phyloP scores from a whole-genome alignment of 1,284 basidiomycete species.

The Ustilago crameri region DNA sequence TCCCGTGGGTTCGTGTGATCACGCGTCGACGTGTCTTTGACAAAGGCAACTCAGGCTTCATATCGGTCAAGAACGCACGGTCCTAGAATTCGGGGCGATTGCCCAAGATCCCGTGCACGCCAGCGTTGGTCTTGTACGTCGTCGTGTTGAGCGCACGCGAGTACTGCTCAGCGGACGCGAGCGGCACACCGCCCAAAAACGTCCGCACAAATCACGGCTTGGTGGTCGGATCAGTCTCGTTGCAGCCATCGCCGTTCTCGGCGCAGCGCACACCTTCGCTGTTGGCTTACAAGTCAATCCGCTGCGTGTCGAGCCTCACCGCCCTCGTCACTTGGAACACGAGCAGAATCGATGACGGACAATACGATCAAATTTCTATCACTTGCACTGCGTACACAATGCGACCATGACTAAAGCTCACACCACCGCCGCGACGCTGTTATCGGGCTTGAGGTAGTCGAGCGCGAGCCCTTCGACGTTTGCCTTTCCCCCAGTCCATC shows the following conservation, averaged over 20 bases:
- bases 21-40: too few relatives aligned
- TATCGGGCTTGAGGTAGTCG: conserved; percentile 2
- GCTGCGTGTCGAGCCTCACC: conserved; percentile 48
- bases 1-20: too few relatives aligned
- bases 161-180: conserved; percentile 16
- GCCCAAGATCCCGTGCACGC: neutral
- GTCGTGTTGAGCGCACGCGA: conserved; percentile 15
- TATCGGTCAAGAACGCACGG: too few relatives aligned
- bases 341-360: too few relatives aligned
- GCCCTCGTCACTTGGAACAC: conserved; percentile 45
- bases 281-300: conserved; percentile 19
- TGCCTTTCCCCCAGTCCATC: neutral
- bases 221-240: conserved; percentile 10
- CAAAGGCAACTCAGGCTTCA: too few relatives aligned
- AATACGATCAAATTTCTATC: too few relatives aligned
- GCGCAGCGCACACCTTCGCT: conserved; percentile 40
- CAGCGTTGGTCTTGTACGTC: neutral
- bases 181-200: conserved; percentile 18
- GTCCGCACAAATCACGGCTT: conserved; percentile 46
- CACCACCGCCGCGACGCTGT: neutral
- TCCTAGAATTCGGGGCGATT: neutral
- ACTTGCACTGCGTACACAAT: too few relatives aligned
- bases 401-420: too few relatives aligned
- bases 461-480: conserved; percentile 9
- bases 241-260: conserved; percentile 18